A percentile compares a stretch with the other conserved stretches of the same genome.
Evolutionary conservation across 305 asterid species (phyloP).

Genomic region (Fraxinus platypoda): DNA sequence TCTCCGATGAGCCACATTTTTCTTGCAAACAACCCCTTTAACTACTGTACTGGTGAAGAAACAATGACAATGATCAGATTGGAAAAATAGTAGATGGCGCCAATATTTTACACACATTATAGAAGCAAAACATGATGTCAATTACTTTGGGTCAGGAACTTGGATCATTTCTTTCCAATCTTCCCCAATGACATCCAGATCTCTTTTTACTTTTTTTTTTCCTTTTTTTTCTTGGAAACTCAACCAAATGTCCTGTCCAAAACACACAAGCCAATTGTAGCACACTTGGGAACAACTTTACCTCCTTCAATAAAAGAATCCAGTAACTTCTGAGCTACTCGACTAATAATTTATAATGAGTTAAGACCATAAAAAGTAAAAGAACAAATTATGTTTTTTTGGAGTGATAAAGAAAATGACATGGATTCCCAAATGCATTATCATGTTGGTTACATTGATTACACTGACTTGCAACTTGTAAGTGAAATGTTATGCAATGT

Average conservation of each 20-base stretch:
- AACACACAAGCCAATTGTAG: background rate
- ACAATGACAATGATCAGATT: constrained; percentile 29
- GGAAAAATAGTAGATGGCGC: constrained; percentile 17
- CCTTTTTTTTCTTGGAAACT: background rate
- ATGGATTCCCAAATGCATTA: constrained; percentile 12
- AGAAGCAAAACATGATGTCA: constrained; percentile 20
- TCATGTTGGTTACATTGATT: constrained; percentile 17
- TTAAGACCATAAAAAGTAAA: constrained; percentile 10
- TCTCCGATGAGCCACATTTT: constrained; percentile 82
- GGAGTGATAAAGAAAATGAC: constrained; percentile 10
- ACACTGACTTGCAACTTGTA: constrained; percentile 3
- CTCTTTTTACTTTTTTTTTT: background rate
- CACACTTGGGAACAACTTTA: background rate
- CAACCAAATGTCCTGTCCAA: constrained; percentile 11
- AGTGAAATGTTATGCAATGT: background rate
- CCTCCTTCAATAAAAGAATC: constrained; percentile 14
- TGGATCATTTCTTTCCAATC: constrained; percentile 15
- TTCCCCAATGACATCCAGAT: constrained; percentile 2
- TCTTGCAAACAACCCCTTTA: constrained; percentile 78
- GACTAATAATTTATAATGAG: background rate
- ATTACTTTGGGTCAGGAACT: constrained; percentile 7
- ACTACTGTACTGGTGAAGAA: constrained; percentile 49
- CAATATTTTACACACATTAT: background rate
- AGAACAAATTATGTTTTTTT: background rate
- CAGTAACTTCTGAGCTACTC: background rate